Conservation (phyloP, 345 rosid genomes). For the Eucalyptus albens region DNA sequence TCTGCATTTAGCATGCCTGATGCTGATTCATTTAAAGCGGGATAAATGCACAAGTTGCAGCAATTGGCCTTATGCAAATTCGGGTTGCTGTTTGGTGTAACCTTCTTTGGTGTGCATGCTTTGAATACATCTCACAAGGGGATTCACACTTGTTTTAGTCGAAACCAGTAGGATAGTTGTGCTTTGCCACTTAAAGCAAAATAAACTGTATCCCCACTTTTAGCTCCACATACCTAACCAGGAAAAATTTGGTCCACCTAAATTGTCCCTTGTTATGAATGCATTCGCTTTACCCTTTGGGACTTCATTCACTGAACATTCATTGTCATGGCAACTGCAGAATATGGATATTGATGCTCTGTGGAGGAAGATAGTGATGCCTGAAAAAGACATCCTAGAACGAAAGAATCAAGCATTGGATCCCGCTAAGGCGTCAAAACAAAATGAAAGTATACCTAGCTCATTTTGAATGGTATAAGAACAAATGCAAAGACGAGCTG, state of each 20-base stretch:
- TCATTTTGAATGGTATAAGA: constrained; percentile 51
- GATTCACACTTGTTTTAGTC: too few species aligned
- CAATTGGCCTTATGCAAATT: too few species aligned
- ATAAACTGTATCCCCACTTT: too few species aligned
- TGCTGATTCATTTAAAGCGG: too few species aligned
- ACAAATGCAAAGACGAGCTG: constrained; percentile 1
- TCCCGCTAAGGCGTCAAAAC: constrained; percentile 3
- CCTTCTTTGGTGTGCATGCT: too few species aligned
- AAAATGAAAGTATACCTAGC: constrained; percentile 25
- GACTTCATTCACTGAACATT: not conserved
- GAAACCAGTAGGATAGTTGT: too few species aligned
- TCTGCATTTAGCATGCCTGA: too few species aligned
- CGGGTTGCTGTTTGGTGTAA: too few species aligned
- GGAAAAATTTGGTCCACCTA: not conserved
- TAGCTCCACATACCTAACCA: not conserved
- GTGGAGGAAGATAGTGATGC: not conserved
- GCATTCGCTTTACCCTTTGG: not conserved
- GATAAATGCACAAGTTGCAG: too few species aligned
- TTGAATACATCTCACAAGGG: too few species aligned
- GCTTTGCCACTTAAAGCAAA: too few species aligned
- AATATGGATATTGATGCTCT: not conserved
- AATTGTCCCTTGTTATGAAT: not conserved
- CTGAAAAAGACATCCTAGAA: not conserved
- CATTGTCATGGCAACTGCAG: constrained; percentile 3
- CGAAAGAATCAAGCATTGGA: constrained; percentile 7